Evolutionary conservation across 441 rosid genomes (phyloP).

Genomic region (Populus hybrid): DNA sequence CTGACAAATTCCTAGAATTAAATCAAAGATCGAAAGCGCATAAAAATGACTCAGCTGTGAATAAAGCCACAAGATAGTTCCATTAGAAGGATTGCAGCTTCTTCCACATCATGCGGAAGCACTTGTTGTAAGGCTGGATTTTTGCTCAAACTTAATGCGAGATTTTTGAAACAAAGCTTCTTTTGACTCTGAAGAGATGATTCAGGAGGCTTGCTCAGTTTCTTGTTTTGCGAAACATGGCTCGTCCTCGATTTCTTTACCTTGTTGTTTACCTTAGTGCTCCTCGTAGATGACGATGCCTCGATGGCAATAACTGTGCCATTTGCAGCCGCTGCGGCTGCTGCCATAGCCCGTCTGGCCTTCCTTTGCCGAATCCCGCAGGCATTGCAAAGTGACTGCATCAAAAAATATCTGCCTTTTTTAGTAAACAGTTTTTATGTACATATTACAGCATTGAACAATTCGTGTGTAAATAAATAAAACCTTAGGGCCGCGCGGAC

Average conservation of each 20-base stretch:
- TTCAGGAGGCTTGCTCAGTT: conserved; percentile 25
- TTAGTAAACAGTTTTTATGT: not conserved
- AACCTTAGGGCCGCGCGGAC: conserved; percentile 69
- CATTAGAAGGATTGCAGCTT: conserved; percentile 59
- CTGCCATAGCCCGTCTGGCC: conserved; percentile 52
- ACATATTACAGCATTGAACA: too few species aligned
- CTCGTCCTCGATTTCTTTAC: conserved; percentile 39
- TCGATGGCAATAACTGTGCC: conserved; percentile 11
- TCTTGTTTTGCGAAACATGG: conserved; percentile 35
- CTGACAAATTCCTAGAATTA: not conserved
- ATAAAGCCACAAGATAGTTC: conserved; percentile 49
- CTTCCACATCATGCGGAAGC: conserved; percentile 51
- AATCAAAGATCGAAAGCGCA: not conserved
- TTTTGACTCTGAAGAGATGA: conserved; percentile 18
- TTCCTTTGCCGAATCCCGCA: conserved; percentile 72
- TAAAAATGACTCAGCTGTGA: conserved; percentile 16
- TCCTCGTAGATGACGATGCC: conserved; percentile 4
- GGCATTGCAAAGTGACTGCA: conserved; percentile 68
- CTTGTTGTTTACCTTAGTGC: conserved; percentile 29
- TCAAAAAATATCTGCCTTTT: not conserved
- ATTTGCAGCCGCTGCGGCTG: conserved; percentile 29
- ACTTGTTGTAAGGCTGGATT: conserved; percentile 35
- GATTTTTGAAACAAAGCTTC: conserved; percentile 33
- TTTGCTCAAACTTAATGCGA: conserved; percentile 33
- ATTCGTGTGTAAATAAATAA: not conserved